Percentiles rank a stretch among this genome's conserved stretches.
Conservation (phyloP, 1,284 basidiomycete genomes). For the Moniliophthora roreri region DNA sequence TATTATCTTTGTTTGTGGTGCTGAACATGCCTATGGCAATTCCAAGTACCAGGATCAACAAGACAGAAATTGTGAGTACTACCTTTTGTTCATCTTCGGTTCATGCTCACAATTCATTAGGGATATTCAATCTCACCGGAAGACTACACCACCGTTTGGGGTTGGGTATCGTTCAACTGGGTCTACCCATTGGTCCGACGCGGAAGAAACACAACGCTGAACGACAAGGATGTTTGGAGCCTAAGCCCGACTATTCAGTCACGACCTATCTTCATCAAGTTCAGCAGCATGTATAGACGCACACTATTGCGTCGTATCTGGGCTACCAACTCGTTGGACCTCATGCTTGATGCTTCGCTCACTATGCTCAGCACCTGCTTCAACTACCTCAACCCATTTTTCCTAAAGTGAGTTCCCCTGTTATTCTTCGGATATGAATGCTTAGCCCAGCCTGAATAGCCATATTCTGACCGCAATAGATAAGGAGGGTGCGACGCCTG, state of each 20-base stretch:
- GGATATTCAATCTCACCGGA: slow-evolving; percentile 62
- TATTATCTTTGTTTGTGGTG: slow-evolving; percentile 42
- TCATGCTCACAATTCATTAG: slow-evolving; percentile 28
- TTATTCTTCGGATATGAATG: background rate
- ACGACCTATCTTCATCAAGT: slow-evolving; percentile 64
- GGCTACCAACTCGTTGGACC: slow-evolving; percentile 70
- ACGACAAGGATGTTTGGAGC: slow-evolving; percentile 70
- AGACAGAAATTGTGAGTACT: slow-evolving; percentile 49
- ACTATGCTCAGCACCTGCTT: slow-evolving; percentile 66
- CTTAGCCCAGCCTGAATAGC: background rate
- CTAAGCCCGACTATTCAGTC: slow-evolving; percentile 72
- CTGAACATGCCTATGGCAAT: slow-evolving; percentile 58
- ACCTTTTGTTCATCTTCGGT: background rate
- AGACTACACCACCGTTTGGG: slow-evolving; percentile 73
- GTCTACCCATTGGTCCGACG: slow-evolving; percentile 64
- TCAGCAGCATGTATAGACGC: slow-evolving; percentile 34
- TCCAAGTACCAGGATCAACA: slow-evolving; percentile 48
- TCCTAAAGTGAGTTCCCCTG: slow-evolving; percentile 49
- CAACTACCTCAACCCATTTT: slow-evolving; percentile 70
- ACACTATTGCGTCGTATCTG: slow-evolving; percentile 1
- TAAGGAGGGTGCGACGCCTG: slow-evolving; percentile 32
- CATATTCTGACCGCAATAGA: slow-evolving; percentile 17
- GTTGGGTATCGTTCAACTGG: slow-evolving; percentile 84
- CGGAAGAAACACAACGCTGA: slow-evolving; percentile 61
- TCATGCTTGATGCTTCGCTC: slow-evolving; percentile 66